Evolutionary conservation across 148 eudicot genomes (phyloP), one percentile per base, ranked within the genome.

Genomic region (Chenopodium suecicum): DNA sequence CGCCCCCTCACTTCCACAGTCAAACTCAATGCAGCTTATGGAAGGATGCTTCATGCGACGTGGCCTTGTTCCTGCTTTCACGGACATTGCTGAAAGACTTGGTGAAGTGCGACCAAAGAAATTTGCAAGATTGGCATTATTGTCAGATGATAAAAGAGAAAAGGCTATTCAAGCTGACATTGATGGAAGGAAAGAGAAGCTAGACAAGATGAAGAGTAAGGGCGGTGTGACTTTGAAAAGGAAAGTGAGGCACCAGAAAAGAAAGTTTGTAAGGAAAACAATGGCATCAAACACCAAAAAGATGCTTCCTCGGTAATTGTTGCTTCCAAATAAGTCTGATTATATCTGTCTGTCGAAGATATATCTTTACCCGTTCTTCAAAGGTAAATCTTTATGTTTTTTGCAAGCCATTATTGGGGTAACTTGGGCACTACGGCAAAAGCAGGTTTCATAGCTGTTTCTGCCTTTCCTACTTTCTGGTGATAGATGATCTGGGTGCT

Each of bases 61-160:
- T 52, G 97, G 98, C 78, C 98, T 97, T 78, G 93, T 97, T 85
- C 93, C 97, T 83, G 99, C 98, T 80, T 94, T 89, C 84, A 91
- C 90, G 65, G 98, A 97, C 73, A 97, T 97, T 74, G 85, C 47
- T 22, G 88, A 85, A 79, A 92, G 89, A 86, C 92, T 97, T 6
- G 99, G 99, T 50, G 84, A 89, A 46, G 95, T 97, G 44, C 75
- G 81, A 73, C 99, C 99, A 17, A 92, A 88, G 86, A 94, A 92
- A 86, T 97, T 97, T 85, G 89, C 99, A 13, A 89, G 97, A 79
- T 83, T 97, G 84, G 98, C 98, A 50, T 86, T 97, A 89, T 80
- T 97, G 32, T 84, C 98, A 0, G 97, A 92, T 87, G 88, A 83
- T 78, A 89, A 88, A 87, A 90, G 99, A 81, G 91, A 86, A 32